Conservation (phyloP, 1,284 basidiomycete species). For the Microbotryum silenes-acaulis region DNA sequence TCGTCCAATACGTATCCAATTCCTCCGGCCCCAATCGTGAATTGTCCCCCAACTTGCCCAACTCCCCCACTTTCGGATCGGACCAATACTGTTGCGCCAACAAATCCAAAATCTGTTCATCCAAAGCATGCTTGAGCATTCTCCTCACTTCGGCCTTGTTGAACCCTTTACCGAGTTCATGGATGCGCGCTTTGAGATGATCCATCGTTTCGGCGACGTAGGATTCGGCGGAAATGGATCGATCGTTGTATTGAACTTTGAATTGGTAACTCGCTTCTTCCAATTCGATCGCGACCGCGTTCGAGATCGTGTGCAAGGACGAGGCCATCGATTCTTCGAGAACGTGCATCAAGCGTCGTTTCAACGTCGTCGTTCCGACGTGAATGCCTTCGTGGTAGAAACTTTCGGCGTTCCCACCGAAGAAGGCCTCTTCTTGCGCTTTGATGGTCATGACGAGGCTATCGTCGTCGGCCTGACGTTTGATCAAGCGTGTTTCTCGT, state of each 20-base stretch:
- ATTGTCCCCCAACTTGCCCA: slow-evolving; percentile 64
- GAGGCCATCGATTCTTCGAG: slow-evolving; percentile 95
- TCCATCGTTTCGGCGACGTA: slow-evolving; percentile 98
- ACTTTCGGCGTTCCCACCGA: slow-evolving; percentile 57
- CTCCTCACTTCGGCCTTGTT: slow-evolving; percentile 79
- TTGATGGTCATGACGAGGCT: slow-evolving; percentile 52
- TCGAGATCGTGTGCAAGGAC: slow-evolving; percentile 88
- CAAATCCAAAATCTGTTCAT: slow-evolving; percentile 94
- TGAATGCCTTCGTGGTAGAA: slow-evolving; percentile 61
- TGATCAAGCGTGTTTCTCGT: slow-evolving; percentile 33
- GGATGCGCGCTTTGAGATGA: slow-evolving; percentile 81
- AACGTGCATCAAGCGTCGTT: slow-evolving; percentile 86
- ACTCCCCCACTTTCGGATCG: slow-evolving; percentile 72
- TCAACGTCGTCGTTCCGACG: slow-evolving; percentile 83
- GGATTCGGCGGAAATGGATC: slow-evolving; percentile 85
- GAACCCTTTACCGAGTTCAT: slow-evolving; percentile 75
- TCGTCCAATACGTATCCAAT: slow-evolving; percentile 85
- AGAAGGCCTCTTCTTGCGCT: slow-evolving; percentile 72
- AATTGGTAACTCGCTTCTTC: slow-evolving; percentile 97
- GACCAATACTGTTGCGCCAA: slow-evolving; percentile 96
- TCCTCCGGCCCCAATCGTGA: slow-evolving; percentile 57
- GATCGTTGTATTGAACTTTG: slow-evolving; percentile 99
- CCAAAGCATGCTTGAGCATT: slow-evolving; percentile 83
- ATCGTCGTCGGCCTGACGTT: slow-evolving; percentile 41
- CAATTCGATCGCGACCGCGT: slow-evolving; percentile 90